Evolutionary conservation across 23 red algal genomes (phyloP).

Genomic region (Gracilaria domingensis): DNA sequence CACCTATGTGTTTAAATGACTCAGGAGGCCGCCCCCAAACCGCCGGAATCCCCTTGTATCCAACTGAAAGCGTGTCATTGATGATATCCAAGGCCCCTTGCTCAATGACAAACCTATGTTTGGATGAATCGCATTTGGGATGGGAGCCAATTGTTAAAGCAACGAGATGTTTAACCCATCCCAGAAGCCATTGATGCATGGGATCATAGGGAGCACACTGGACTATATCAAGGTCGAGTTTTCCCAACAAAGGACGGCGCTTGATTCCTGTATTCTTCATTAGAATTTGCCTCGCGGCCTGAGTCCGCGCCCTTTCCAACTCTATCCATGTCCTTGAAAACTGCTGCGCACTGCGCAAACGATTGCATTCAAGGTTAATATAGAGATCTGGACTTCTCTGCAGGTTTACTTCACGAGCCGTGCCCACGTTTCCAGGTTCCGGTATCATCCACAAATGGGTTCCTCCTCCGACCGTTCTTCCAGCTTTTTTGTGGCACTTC

Average conservation of each 20-base stretch:
- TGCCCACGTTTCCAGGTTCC: no score
- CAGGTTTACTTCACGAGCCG: neutral
- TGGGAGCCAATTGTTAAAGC: neutral
- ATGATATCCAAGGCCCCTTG: neutral
- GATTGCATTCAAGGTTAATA: neutral
- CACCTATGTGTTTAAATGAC: conserved; percentile 9
- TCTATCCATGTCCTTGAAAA: neutral
- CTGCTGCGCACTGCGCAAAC: neutral
- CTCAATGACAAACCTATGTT: no score
- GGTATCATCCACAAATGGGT: no score
- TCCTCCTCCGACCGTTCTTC: conserved; percentile 3
- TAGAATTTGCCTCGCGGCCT: neutral
- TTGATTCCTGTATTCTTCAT: neutral
- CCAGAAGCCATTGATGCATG: conserved; percentile 16
- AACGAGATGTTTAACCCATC: conserved; percentile 22
- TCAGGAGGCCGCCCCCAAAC: conserved; percentile 12
- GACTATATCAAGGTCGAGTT: neutral
- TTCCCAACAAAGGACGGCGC: neutral
- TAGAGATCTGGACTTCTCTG: neutral
- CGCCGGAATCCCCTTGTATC: neutral
- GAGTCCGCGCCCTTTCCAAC: neutral
- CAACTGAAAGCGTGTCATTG: neutral
- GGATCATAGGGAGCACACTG: conserved; percentile 12
- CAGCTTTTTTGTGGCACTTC: neutral
- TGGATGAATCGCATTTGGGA: neutral